A percentile compares a stretch with the other conserved stretches of the same genome.
Evolutionary conservation across 75 land plant genomes (phyloP).

Genomic region (Picea sitchensis): DNA sequence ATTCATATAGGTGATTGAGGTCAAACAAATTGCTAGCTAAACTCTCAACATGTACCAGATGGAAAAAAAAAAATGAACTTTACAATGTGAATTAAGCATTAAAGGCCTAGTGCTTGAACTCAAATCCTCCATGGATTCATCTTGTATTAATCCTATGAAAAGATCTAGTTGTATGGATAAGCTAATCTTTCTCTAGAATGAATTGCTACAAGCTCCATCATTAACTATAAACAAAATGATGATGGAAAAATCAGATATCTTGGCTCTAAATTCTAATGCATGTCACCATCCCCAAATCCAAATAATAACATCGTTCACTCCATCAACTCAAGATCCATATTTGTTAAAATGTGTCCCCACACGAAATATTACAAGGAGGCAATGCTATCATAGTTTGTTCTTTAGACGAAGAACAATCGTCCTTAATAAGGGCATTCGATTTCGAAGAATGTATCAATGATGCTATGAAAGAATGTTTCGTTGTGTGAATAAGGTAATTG

Average conservation of each 20-base stretch:
- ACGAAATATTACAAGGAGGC: too few species aligned
- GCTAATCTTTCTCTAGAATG: conserved; percentile 46
- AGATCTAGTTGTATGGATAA: conserved; percentile 21
- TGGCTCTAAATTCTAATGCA: neutral
- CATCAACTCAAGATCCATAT: too few species aligned
- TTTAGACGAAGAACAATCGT: too few species aligned
- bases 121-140: conserved; percentile 16
- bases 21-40: conserved; percentile 31
- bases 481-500: too few species aligned
- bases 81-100: conserved; percentile 72
- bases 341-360: too few species aligned
- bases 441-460: too few species aligned
- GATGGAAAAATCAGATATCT: conserved; percentile 5
- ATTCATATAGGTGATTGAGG: conserved; percentile 61
- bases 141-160: conserved; percentile 27
- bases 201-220: conserved; percentile 53
- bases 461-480: too few species aligned
- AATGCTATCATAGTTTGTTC: too few species aligned
- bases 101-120: conserved; percentile 53
- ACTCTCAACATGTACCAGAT: conserved; percentile 24
- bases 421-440: too few species aligned
- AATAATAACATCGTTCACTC: too few species aligned
- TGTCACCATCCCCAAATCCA: too few species aligned
- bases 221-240: conserved; percentile 37
- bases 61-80: conserved; percentile 66